Evolutionary conservation across 1,139 yeast species (phyloP).

Genomic region (Saccharomyces pastorianus): DNA sequence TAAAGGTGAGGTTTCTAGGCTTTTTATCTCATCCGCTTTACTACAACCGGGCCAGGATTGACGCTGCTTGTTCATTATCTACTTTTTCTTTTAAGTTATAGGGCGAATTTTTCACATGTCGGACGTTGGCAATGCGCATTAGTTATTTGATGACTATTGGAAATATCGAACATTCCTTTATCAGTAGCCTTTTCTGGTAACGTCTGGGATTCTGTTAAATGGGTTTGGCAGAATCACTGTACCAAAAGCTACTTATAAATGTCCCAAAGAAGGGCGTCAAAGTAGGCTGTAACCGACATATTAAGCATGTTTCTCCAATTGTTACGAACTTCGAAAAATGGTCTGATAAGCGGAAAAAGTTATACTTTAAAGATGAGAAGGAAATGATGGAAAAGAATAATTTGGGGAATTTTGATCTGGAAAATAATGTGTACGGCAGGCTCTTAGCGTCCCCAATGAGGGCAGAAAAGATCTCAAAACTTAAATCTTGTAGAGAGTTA

Average conservation of each 20-base stretch:
- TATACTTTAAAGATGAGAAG: constrained; percentile 8
- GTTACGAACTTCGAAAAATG: constrained; percentile 26
- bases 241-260: neutral
- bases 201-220: neutral
- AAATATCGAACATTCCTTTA: no score
- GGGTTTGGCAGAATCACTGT: neutral
- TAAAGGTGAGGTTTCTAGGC: no score
- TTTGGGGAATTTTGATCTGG: constrained; percentile 9
- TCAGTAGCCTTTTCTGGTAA: neutral
- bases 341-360: constrained; percentile 23
- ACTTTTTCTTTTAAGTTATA: no score
- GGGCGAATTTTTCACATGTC: no score
- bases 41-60: no score
- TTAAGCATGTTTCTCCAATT: constrained; percentile 17
- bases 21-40: no score
- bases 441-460: constrained; percentile 26
- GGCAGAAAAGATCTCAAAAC: constrained; percentile 18
- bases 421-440: constrained; percentile 21
- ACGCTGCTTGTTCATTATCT: no score
- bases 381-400: neutral
- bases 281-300: neutral
- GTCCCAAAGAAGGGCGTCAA: neutral
- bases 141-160: no score
- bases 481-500: constrained; percentile 19
- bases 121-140: no score